Conservation (phyloP, 2,329 filamentous ascomycete species). For the Diaporthe aspalathi region DNA sequence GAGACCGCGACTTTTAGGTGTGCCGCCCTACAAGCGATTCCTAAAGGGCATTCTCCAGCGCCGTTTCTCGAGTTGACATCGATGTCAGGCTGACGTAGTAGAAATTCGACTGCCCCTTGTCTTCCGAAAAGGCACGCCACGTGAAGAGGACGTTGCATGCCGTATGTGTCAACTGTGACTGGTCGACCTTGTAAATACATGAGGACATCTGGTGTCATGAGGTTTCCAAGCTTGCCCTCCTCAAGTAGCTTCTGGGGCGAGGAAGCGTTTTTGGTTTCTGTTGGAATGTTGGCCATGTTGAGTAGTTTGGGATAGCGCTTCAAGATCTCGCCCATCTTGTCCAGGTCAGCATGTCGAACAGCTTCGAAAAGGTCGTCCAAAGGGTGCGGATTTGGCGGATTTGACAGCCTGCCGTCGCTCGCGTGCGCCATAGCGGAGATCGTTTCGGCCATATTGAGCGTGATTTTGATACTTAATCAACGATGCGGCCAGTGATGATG, state of each 20-base stretch:
- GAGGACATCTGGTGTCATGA: background rate
- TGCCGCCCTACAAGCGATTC: constrained; percentile 17
- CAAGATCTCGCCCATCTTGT: background rate
- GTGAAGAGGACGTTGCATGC: constrained; percentile 5
- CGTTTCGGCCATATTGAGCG: background rate
- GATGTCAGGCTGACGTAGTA: background rate
- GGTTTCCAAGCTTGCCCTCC: background rate
- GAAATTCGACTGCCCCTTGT: background rate
- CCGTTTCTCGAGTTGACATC: constrained; percentile 22
- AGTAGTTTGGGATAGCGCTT: background rate
- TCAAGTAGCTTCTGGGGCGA: background rate
- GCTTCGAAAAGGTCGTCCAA: constrained; percentile 6
- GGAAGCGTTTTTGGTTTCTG: background rate
- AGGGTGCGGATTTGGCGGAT: background rate
- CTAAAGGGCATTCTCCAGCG: background rate
- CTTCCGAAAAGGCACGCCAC: constrained; percentile 9
- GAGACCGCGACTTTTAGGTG: constrained; percentile 4
- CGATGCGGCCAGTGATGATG: background rate
- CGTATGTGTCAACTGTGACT: background rate
- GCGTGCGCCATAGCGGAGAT: background rate
- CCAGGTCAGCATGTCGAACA: background rate
- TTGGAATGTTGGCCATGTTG: background rate
- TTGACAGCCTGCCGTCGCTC: background rate
- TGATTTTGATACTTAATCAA: constrained; percentile 3
- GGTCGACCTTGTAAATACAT: background rate